Percentiles rank a stretch among this genome's conserved stretches.
These are phyloP conservation scores for Verruconis gallopava DNA, from an alignment of 2,329 filamentous ascomycete genomes.

Conservation along the genomic window DNA sequence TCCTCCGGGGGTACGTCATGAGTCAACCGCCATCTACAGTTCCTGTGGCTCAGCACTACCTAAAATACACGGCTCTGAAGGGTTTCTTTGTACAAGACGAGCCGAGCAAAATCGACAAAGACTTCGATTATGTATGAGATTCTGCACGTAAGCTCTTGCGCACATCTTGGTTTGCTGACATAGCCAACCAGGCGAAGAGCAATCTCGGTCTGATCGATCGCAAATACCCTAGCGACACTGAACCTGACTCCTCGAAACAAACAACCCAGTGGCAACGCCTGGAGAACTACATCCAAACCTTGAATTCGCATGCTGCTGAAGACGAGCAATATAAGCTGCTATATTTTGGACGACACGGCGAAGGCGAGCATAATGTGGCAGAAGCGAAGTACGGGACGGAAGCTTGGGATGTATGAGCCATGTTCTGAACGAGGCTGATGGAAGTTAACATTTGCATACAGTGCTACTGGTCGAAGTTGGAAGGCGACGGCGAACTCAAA, in stretches of 20 bases:
- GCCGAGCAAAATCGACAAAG: slow-evolving; percentile 37
- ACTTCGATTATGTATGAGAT: slow-evolving; percentile 49
- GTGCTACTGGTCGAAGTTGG: slow-evolving; percentile 52
- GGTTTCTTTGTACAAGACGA: slow-evolving; percentile 56
- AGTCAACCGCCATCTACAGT: background rate
- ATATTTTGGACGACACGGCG: slow-evolving; percentile 56
- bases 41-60: background rate
- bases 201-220: slow-evolving; percentile 56
- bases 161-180: background rate
- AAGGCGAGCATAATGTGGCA: slow-evolving; percentile 53
- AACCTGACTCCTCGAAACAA: slow-evolving; percentile 14
- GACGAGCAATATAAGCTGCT: slow-evolving; percentile 51
- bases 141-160: background rate
- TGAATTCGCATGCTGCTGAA: slow-evolving; percentile 33
- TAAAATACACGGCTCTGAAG: slow-evolving; percentile 47
- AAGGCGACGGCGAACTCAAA: slow-evolving; percentile 48
- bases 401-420: slow-evolving; percentile 54
- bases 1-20: background rate
- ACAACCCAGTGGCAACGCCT: slow-evolving; percentile 55
- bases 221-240: slow-evolving; percentile 43
- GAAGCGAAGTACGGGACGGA: slow-evolving; percentile 55
- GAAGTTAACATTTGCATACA: too few species aligned
- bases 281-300: slow-evolving; percentile 39
- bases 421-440: too few species aligned
- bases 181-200: slow-evolving; percentile 40